phyloP scores from a whole-genome alignment of 1,284 basidiomycete genomes.

The Moesziomyces parantarcticus region DNA sequence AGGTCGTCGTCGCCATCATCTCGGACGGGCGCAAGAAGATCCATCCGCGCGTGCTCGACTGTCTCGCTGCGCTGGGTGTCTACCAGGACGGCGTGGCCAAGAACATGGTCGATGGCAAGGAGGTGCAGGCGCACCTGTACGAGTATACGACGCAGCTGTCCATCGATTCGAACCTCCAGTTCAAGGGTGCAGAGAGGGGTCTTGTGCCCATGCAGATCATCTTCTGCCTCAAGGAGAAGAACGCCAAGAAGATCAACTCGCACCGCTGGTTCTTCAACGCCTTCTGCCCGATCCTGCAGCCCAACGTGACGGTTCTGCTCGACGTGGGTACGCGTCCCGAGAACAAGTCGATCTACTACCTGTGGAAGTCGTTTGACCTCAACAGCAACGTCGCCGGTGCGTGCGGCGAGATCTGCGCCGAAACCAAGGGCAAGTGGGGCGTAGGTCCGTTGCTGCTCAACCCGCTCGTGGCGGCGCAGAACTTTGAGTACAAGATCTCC shows the following conservation, averaged over 20 bases:
- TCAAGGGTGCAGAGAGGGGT: constrained; percentile 92
- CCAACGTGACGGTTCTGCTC: constrained; percentile 86
- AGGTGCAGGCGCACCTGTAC: constrained; percentile 92
- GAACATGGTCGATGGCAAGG: constrained; percentile 85
- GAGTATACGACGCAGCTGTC: constrained; percentile 94
- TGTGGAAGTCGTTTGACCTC: constrained; percentile 92
- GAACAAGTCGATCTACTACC: constrained; percentile 94
- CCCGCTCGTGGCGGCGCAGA: constrained; percentile 83
- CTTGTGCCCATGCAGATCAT: constrained; percentile 69
- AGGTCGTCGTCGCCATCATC: constrained; percentile 77
- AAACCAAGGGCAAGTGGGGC: constrained; percentile 63
- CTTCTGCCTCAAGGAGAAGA: constrained; percentile 66
- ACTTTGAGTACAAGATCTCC: constrained; percentile 87
- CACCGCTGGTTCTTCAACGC: constrained; percentile 72
- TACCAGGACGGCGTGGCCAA: constrained; percentile 82
- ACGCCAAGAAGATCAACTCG: constrained; percentile 78
- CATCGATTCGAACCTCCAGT: constrained; percentile 86
- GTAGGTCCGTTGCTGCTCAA: constrained; percentile 87
- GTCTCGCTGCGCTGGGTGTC: constrained; percentile 73
- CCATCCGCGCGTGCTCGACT: constrained; percentile 92
- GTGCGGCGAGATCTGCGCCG: constrained; percentile 75
- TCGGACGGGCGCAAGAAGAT: constrained; percentile 92
- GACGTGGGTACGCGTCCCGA: constrained; percentile 98
- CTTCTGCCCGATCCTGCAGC: constrained; percentile 71
- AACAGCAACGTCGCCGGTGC: constrained; percentile 85